Conservation (phyloP, 805 yeast species). For the Kazachstania taianensis region DNA sequence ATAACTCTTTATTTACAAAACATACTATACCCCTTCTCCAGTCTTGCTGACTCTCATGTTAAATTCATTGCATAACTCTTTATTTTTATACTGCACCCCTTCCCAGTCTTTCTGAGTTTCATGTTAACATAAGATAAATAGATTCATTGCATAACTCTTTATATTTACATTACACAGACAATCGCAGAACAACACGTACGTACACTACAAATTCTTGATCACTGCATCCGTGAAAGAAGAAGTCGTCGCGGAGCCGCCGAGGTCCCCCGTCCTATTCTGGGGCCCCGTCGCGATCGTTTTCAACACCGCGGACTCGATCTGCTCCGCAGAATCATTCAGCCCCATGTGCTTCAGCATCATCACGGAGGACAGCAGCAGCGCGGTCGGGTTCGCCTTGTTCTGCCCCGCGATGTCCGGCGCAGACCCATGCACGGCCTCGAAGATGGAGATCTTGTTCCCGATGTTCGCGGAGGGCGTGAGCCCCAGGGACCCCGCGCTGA, state of each 20-base stretch:
- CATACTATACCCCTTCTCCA: too few relatives aligned
- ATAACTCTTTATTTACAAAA: too few relatives aligned
- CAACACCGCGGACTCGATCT: constrained; percentile 78
- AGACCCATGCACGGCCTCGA: constrained; percentile 99
- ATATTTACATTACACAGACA: background rate
- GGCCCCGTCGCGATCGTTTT: constrained; percentile 89
- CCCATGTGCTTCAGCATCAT: constrained; percentile 99
- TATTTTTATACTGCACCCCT: background rate
- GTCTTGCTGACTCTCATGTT: background rate
- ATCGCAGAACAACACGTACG: too few relatives aligned
- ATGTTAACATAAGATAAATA: too few relatives aligned
- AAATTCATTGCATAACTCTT: background rate
- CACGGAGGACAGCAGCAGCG: constrained; percentile 85
- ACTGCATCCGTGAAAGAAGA: constrained; percentile 85
- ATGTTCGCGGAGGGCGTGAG: constrained; percentile 98
- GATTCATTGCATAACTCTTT: background rate
- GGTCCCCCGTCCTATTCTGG: constrained; percentile 90
- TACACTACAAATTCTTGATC: constrained; percentile 39
- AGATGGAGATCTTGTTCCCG: constrained; percentile 96
- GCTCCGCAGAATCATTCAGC: constrained; percentile 67
- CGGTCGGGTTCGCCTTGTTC: constrained; percentile 98
- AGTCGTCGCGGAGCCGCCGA: constrained; percentile 83
- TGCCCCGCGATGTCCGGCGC: constrained; percentile 99
- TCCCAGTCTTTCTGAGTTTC: background rate
- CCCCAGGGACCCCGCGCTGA: constrained; percentile 93